A percentile compares a stretch with the other conserved stretches of the same genome.
Conservation (phyloP, 1,284 basidiomycete species). For the Meripilus lineatus region DNA sequence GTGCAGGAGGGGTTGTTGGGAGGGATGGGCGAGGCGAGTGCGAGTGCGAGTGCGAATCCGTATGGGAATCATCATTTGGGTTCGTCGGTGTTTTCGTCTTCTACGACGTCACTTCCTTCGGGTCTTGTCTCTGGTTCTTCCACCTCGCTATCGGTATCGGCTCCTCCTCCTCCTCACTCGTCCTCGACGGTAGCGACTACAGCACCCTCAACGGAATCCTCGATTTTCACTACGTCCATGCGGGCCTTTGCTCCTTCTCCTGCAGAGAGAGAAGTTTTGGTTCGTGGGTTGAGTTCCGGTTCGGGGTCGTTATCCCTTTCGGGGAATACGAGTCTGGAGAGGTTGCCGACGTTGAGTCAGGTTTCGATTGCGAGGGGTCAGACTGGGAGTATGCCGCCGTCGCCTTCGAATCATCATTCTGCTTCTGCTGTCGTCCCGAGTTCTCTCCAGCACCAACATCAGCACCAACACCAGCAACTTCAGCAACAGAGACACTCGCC, state of each 20-base stretch:
- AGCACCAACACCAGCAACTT: conserved; percentile 5
- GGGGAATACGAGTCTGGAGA: conserved; percentile 66
- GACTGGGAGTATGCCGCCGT: conserved; percentile 59
- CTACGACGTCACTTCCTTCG: too few species aligned
- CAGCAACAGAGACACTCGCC: conserved; percentile 3
- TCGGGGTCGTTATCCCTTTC: too few species aligned
- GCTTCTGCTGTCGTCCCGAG: conserved; percentile 18
- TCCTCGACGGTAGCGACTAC: too few species aligned
- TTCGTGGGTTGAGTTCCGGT: conserved; percentile 52
- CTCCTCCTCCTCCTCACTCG: not conserved
- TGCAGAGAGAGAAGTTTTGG: conserved; percentile 74
- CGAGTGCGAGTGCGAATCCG: not conserved
- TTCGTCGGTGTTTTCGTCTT: too few species aligned
- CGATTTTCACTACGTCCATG: not conserved
- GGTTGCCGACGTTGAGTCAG: conserved; percentile 66
- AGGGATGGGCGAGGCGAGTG: not conserved
- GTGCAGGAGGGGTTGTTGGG: too few species aligned
- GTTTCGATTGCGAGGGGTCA: conserved; percentile 42
- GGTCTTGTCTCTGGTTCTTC: too few species aligned
- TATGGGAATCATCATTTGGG: too few species aligned
- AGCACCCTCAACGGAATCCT: not conserved
- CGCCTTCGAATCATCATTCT: conserved; percentile 46
- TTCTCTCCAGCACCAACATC: not conserved
- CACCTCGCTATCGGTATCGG: not conserved
- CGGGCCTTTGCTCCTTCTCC: conserved; percentile 80